A percentile compares a stretch with the other conserved stretches of the same genome.
Evolutionary conservation across 768 basidiomycete species (phyloP).

Genomic region (Hygrophorus pudorinus): DNA sequence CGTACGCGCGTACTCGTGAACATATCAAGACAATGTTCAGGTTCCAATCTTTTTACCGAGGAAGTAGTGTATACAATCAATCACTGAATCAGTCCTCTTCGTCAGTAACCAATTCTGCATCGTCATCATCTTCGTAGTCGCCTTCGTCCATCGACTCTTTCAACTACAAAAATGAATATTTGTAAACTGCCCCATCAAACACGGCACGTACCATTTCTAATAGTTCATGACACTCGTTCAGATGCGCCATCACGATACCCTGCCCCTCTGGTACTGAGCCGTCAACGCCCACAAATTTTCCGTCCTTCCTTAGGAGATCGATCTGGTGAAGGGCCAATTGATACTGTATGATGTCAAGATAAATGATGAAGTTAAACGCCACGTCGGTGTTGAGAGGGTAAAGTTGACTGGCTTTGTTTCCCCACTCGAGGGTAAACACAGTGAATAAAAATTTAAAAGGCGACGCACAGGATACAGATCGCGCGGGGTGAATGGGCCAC

Average conservation of each 20-base stretch:
- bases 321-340: slow-evolving; percentile 94
- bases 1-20: no score
- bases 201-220: slow-evolving; percentile 70
- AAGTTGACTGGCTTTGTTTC: not conserved
- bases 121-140: slow-evolving; percentile 47
- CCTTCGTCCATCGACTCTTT: slow-evolving; percentile 79
- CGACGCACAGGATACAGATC: slow-evolving; percentile 84
- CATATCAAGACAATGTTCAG: no score
- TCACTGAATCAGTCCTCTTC: slow-evolving; percentile 12
- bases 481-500: slow-evolving; percentile 84
- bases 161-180: slow-evolving; percentile 30
- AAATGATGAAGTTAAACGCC: not conserved
- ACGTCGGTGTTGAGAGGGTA: not conserved
- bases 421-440: not conserved
- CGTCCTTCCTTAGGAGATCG: slow-evolving; percentile 86
- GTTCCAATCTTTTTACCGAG: not conserved
- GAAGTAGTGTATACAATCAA: not conserved
- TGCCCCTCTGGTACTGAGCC: slow-evolving; percentile 92
- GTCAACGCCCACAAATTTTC: slow-evolving; percentile 84
- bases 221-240: slow-evolving; percentile 93
- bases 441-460: not conserved
- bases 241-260: slow-evolving; percentile 89
- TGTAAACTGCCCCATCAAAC: not conserved
- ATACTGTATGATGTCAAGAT: slow-evolving; percentile 41
- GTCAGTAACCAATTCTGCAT: slow-evolving; percentile 29